Conservation (phyloP, 257 asterid species). For the Solanum neorickii region DNA sequence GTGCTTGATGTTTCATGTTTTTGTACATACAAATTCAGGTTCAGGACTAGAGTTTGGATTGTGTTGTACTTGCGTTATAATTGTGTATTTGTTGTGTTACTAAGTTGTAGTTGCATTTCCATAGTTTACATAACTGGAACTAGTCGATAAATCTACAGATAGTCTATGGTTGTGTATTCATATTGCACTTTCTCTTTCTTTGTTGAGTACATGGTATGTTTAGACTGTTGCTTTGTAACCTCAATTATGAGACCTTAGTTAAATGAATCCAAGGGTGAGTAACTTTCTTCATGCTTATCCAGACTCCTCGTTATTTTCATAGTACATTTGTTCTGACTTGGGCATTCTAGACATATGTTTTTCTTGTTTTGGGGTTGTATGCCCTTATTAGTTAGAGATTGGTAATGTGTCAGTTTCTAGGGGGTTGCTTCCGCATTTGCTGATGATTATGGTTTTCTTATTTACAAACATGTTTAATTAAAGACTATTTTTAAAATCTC, state of each 20-base stretch:
- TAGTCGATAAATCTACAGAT: not conserved
- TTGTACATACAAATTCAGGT: not conserved
- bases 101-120: too few relatives aligned
- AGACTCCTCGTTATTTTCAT: not conserved
- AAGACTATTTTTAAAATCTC: not conserved
- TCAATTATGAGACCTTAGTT: not conserved
- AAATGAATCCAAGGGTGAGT: not conserved
- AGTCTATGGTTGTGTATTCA: not conserved
- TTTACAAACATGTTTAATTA: not conserved
- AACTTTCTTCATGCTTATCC: too few relatives aligned
- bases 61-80: not conserved
- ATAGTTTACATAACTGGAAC: not conserved
- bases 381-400: not conserved
- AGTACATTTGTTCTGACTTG: not conserved
- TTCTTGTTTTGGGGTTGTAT: not conserved
- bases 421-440: not conserved
- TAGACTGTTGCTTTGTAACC: not conserved
- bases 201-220: not conserved
- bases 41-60: not conserved
- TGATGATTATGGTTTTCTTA: not conserved
- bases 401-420: not conserved
- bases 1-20: not conserved
- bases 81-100: not conserved
- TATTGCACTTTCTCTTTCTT: not conserved
- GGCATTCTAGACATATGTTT: not conserved